Base-by-base conservation (phyloP, 192 early-diverging fungal genomes). In the Backusella australiensis region DNA sequence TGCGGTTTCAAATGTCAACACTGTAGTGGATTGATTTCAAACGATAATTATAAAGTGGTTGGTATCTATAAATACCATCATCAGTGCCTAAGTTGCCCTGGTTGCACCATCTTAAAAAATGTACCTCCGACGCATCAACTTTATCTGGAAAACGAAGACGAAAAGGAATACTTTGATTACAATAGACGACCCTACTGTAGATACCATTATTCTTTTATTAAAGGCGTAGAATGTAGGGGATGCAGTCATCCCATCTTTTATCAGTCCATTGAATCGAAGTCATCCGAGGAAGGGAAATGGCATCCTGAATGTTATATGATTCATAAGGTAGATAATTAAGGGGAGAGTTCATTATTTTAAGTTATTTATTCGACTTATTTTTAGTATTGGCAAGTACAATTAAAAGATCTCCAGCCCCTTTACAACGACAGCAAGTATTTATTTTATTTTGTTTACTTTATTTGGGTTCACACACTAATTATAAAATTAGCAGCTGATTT, bases 241-340 rank as follows among this genome's bases (percentile, higher is more conserved):
- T 96, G 95, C 78, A 82, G 89, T 66, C 91, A 90, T 35, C 88
- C 92, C 29, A 92, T 96, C 38, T 85, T 96, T 77, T 88, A 93
- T 83, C 91, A 91, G 73, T 96, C 91, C 83, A 84, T 95, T 75
- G 92, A 96, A 80, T 88, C 90, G 71, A 70, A 76, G 85, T 26
- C 83, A 84, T 56, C 29, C 6, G 56, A 90, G 92, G 91, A 59
- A 11, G 49, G 63, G 34, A 66, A 92, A 72, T 96, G 95, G 95
- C 95, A 96, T 80, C 93, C 94, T 5, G 91, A 94, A 77, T 96
- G 95, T 80, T 96, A 95, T 85, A 96, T 96, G 94, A 94, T 96
- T 67, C 92, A 91, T 82, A 94, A 94, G 85, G 88, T 90, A 42
- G 19, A 67, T 34, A 35, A 35, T 35, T 34, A 68, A 68, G 12